Conservation (phyloP, 768 basidiomycete genomes). For the Psilocybe sp. region DNA sequence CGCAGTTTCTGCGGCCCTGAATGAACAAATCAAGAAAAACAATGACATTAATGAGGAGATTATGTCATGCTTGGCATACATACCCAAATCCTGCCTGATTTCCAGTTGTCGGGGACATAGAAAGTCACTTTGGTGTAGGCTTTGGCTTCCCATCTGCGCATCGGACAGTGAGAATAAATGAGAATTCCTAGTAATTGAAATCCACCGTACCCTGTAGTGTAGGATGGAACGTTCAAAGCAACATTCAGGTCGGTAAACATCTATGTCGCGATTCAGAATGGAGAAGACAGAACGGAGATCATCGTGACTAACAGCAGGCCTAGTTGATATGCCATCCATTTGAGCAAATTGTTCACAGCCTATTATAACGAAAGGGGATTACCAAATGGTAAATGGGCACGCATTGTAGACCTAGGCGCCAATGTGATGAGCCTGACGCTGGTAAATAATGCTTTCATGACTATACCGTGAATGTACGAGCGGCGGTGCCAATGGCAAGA, state of each 20-base stretch:
- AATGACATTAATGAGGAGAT: too few species aligned
- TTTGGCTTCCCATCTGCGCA: constrained; percentile 40
- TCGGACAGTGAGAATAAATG: not conserved
- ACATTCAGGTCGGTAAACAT: constrained; percentile 60
- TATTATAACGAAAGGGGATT: too few species aligned
- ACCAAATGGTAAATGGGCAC: constrained; percentile 71
- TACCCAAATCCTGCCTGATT: constrained; percentile 55
- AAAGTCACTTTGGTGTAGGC: constrained; percentile 39
- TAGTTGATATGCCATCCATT: too few species aligned
- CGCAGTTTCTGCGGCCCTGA: constrained; percentile 58
- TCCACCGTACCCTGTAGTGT: constrained; percentile 40
- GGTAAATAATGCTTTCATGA: not conserved
- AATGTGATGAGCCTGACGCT: not conserved
- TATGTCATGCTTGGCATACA: not conserved
- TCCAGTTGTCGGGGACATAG: constrained; percentile 61
- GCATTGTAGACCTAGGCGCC: constrained; percentile 48
- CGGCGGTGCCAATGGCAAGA: constrained; percentile 30
- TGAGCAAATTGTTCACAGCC: too few species aligned
- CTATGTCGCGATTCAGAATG: constrained; percentile 22
- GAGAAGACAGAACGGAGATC: not conserved
- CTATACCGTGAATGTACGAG: constrained; percentile 52
- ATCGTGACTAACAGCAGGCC: constrained; percentile 33
- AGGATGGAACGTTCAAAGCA: constrained; percentile 41
- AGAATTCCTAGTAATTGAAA: not conserved
- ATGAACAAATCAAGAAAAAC: constrained; percentile 30